Evolutionary conservation across 257 asterid species (phyloP).

Genomic region (Mentha longifolia): DNA sequence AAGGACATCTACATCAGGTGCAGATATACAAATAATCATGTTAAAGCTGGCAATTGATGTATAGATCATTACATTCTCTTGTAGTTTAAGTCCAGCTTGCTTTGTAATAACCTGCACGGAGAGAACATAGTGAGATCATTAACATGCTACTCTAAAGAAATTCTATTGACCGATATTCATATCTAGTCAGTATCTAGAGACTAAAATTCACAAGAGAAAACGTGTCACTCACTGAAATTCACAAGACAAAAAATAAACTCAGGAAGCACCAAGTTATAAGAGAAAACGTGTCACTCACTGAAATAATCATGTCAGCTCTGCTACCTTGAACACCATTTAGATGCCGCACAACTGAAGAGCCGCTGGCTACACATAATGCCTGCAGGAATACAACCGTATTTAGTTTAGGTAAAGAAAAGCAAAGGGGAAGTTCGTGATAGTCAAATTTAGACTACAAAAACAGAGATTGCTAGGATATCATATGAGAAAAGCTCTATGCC

Average conservation of each 20-base stretch:
- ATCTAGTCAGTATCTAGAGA: neutral
- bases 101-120: slow-evolving; percentile 75
- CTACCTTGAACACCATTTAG: slow-evolving; percentile 82
- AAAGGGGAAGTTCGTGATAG: neutral
- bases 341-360: slow-evolving; percentile 64
- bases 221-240: slow-evolving; percentile 23
- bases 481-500: neutral
- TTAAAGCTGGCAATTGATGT: slow-evolving; percentile 21
- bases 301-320: slow-evolving; percentile 92
- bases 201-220: slow-evolving; percentile 23
- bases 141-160: slow-evolving; percentile 10
- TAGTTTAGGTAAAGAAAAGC: slow-evolving; percentile 5
- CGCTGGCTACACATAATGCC: slow-evolving; percentile 85
- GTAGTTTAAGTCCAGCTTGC: slow-evolving; percentile 96
- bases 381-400: slow-evolving; percentile 32
- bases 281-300: slow-evolving; percentile 59
- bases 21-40: slow-evolving; percentile 23
- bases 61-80: slow-evolving; percentile 69
- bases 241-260: slow-evolving; percentile 25
- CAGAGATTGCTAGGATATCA: neutral
- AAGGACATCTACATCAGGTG: slow-evolving; percentile 16
- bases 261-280: slow-evolving; percentile 31
- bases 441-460: slow-evolving; percentile 13
- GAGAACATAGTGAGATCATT: slow-evolving; percentile 30
- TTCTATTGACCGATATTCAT: neutral